Percentiles rank a stretch among this genome's conserved stretches.
phyloP scores from a whole-genome alignment of 805 yeast species.

The Sugiyamaella chiloensis region DNA sequence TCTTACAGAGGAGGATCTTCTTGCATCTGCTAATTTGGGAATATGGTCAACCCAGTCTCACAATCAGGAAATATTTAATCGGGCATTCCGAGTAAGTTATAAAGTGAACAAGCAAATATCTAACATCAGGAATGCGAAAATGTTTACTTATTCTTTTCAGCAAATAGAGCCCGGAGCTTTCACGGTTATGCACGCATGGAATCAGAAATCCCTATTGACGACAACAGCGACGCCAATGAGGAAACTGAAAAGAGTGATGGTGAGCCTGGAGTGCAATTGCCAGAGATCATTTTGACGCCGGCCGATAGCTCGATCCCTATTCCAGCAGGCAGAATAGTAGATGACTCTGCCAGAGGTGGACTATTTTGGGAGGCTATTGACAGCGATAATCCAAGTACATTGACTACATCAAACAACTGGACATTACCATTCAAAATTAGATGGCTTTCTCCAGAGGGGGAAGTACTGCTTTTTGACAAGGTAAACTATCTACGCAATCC shows the following conservation, averaged over 20 bases:
- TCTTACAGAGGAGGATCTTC: constrained; percentile 37
- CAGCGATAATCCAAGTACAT: neutral
- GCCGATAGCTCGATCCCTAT: constrained; percentile 17
- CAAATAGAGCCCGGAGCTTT: constrained; percentile 40
- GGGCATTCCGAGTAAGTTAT: constrained; percentile 30
- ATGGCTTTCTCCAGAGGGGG: constrained; percentile 34
- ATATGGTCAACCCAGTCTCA: constrained; percentile 42
- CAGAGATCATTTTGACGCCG: constrained; percentile 14
- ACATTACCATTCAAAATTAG: constrained; percentile 37
- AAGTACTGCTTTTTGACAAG: constrained; percentile 31
- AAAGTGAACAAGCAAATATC: neutral
- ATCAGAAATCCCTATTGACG: constrained; percentile 9
- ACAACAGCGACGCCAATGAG: too few species aligned
- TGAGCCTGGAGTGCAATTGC: constrained; percentile 3
- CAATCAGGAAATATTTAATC: constrained; percentile 37
- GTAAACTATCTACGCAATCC: constrained; percentile 36
- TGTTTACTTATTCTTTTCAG: constrained; percentile 40
- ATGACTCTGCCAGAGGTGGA: constrained; percentile 34
- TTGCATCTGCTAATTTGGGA: constrained; percentile 33
- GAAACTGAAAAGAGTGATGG: neutral
- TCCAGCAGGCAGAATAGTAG: constrained; percentile 27
- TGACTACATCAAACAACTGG: constrained; percentile 26
- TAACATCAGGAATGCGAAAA: constrained; percentile 25
- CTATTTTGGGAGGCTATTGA: constrained; percentile 38
- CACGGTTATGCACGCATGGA: constrained; percentile 41